These are phyloP conservation scores for Oryza coarctata DNA, from an alignment of 176 grass and related monocot genomes.

Conservation along the genomic window DNA sequence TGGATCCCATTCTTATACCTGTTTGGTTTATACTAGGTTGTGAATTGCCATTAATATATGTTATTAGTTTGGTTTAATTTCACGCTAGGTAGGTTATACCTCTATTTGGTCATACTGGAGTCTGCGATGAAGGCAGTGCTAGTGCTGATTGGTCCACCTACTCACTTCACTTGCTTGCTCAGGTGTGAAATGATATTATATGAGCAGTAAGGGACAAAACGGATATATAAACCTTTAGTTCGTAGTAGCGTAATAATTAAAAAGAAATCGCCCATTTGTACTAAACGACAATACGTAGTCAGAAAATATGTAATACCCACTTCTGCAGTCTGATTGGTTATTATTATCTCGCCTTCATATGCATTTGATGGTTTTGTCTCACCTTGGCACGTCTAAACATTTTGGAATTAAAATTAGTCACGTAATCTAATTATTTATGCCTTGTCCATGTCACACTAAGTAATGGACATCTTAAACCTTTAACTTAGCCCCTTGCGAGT, in stretches of 20 bases:
- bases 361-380: conserved; percentile 8
- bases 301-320: background rate
- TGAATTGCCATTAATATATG: background rate
- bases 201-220: conserved; percentile 11
- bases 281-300: background rate
- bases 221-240: background rate
- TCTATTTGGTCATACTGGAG: background rate
- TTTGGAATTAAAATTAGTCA: conserved; percentile 1
- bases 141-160: background rate
- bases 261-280: background rate
- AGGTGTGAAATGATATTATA: background rate
- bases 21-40: background rate
- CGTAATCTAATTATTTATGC: background rate
- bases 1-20: background rate
- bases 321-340: conserved; percentile 8
- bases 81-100: background rate
- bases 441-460: background rate
- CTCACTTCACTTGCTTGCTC: background rate
- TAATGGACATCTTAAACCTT: background rate
- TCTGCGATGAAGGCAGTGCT: background rate
- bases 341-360: background rate
- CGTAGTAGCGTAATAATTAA: background rate
- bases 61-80: background rate
- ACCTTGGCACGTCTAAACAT: background rate
- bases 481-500: background rate